phyloP scores from a whole-genome alignment of 2,329 filamentous ascomycete species.

The Amphichorda felina region DNA sequence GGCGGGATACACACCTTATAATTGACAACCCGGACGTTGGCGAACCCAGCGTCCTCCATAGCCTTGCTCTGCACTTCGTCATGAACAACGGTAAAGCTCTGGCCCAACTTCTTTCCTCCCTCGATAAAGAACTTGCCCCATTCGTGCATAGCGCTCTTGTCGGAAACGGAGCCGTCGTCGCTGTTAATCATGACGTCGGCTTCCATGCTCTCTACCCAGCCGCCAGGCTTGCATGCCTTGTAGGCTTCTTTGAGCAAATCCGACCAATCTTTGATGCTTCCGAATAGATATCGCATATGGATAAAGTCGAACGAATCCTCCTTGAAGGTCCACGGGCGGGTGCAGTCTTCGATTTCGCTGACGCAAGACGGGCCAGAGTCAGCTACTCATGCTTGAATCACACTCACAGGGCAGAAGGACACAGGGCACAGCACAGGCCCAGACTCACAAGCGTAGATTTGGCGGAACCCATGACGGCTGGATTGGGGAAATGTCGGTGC shows the following conservation, averaged over 20 bases:
- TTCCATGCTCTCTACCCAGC: constrained; percentile 7
- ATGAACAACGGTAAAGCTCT: constrained; percentile 10
- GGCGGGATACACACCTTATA: constrained; percentile 2
- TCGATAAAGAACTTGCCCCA: constrained; percentile 12
- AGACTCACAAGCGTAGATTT: constrained; percentile 5
- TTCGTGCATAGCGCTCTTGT: constrained; percentile 1
- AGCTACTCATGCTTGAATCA: too few relatives aligned
- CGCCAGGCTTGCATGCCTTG: constrained; percentile 6
- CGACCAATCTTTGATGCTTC: constrained; percentile 44
- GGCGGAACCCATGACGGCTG: constrained; percentile 3
- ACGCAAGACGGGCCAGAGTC: too few relatives aligned
- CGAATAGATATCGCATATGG: constrained; percentile 43
- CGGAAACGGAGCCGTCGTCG: constrained; percentile 5
- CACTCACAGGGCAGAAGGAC: too few relatives aligned
- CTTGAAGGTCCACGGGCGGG: constrained; percentile 28
- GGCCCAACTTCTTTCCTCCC: constrained; percentile 13
- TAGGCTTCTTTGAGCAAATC: constrained; percentile 28
- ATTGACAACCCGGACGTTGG: constrained; percentile 4
- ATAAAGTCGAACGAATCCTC: constrained; percentile 42
- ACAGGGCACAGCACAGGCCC: too few relatives aligned
- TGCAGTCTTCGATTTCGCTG: constrained; percentile 7
- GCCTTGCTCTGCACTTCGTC: constrained; percentile 9
- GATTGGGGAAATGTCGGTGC: constrained; percentile 5
- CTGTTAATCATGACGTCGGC: neutral
- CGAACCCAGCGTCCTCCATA: constrained; percentile 6